Evolutionary conservation across 306 rosid genomes (phyloP), one percentile per base, ranked within the genome.

Genomic region (Astragalus membranaceus): DNA sequence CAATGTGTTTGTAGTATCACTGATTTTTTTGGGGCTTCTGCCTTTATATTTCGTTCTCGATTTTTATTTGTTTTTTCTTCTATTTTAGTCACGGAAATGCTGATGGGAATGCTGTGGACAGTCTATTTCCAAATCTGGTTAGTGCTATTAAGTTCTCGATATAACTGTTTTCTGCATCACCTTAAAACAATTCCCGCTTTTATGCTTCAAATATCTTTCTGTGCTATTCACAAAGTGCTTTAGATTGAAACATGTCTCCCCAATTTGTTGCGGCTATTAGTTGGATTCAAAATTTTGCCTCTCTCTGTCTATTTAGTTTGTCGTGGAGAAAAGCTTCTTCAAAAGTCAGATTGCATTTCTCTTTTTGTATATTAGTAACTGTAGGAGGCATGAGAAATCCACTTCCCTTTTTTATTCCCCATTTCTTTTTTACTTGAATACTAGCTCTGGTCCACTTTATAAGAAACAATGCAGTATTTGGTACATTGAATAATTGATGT

Each of bases 101-200:
- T 52, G 91, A 80, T 35, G 83, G 78, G 17, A 82, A 58, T 33
- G 64, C 87, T 51, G 33, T 62, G 74, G 89, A 84, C 67, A 17
- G 75, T 49, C 76, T 73, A 56, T 64, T 83, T 57, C 56, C 78
- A 73, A 85, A 80, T 50, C 70, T 83, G 90, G 97, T 90, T 78
- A 77, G 85, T 82, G 10, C 48, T 68, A 39, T 59, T 11, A 58
- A 65, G 48, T 44, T n/a, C 58, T 32, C 13, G 7, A 35, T 67
- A 8, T 52, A 50, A 36, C 26, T 26, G 8, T 69, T 70, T 74
- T 63, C 10, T 9, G 48, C 13, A 63, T 39, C 41, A 44, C 10
- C 37, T 16, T 69, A 41, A 29, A 41, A 6, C 9, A 6, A 52
- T 39, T 16, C 4, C 6, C 16, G 36, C 16, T 74, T 16, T 41